phyloP scores from a whole-genome alignment of 768 basidiomycete genomes.

The Rhodosporidiobolus odoratus region DNA sequence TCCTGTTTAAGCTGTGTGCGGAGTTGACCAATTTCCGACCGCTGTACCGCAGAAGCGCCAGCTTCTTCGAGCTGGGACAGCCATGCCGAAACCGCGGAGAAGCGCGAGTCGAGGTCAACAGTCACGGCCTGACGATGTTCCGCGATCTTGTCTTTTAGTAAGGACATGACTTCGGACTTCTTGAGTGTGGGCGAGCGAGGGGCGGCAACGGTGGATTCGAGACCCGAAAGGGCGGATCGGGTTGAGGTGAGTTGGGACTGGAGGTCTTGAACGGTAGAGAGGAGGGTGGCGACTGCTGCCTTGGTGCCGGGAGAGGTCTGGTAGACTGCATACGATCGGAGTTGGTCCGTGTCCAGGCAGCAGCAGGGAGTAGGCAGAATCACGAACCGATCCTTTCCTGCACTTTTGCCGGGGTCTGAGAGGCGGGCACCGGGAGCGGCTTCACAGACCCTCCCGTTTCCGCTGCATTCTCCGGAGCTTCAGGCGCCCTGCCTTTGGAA shows the following conservation, averaged over 20 bases:
- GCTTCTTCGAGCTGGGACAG: neutral
- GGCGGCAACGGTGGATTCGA: neutral
- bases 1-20: neutral
- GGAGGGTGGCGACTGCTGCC: neutral
- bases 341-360: neutral
- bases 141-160: conserved; percentile 3
- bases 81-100: neutral
- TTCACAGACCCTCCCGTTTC: neutral
- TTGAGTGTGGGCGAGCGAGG: neutral
- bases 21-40: neutral
- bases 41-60: neutral
- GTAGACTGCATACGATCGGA: neutral
- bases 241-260: conserved; percentile 8
- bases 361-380: neutral
- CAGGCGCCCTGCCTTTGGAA: neutral
- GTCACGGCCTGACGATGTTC: neutral
- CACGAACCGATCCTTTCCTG: neutral
- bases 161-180: neutral
- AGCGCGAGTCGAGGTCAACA: neutral
- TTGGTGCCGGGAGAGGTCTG: conserved; percentile 5
- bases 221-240: neutral
- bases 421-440: too few species aligned
- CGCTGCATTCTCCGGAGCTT: neutral
- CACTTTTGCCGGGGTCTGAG: neutral
- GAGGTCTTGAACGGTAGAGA: conserved; percentile 1